These are phyloP conservation scores for Aspergillus conjunctus DNA, from an alignment of 495 filamentous ascomycete genomes.

Conservation along the genomic window DNA sequence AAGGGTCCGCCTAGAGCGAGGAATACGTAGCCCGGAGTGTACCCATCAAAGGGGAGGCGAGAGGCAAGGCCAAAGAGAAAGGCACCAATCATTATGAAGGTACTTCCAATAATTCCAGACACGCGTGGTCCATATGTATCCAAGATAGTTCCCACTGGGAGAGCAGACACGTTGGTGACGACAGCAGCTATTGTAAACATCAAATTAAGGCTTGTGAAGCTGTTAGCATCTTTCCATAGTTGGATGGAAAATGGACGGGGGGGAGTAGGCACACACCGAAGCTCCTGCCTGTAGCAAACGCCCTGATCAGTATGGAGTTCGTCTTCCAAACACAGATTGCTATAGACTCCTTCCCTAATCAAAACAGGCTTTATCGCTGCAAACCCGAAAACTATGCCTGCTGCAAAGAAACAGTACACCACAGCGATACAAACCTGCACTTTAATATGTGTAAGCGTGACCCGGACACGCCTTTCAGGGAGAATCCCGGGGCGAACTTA, in stretches of 20 bases:
- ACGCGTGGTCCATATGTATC: constrained; percentile 81
- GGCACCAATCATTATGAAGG: constrained; percentile 70
- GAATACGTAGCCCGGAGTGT: constrained; percentile 78
- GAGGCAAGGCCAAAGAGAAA: constrained; percentile 69
- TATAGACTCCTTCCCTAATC: constrained; percentile 74
- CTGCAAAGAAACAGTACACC: constrained; percentile 78
- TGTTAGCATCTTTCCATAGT: background rate
- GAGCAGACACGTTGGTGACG: constrained; percentile 75
- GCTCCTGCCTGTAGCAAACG: constrained; percentile 75
- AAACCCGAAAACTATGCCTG: constrained; percentile 77
- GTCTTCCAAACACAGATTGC: constrained; percentile 59
- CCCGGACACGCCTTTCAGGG: background rate
- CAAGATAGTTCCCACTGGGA: constrained; percentile 83
- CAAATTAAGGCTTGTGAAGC: constrained; percentile 63
- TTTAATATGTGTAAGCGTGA: constrained; percentile 23
- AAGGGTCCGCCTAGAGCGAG: constrained; percentile 87
- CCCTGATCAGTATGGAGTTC: constrained; percentile 61
- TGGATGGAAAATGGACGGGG: background rate
- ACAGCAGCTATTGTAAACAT: constrained; percentile 96
- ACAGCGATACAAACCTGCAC: constrained; percentile 59
- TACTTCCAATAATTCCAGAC: constrained; percentile 69
- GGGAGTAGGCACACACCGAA: constrained; percentile 50
- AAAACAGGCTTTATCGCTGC: constrained; percentile 83
- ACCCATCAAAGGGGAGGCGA: constrained; percentile 66
- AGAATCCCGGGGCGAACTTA: constrained; percentile 47